These are phyloP conservation scores for Amanita pallidorosea DNA, from an alignment of 768 basidiomycete genomes.

Conservation along the genomic window DNA sequence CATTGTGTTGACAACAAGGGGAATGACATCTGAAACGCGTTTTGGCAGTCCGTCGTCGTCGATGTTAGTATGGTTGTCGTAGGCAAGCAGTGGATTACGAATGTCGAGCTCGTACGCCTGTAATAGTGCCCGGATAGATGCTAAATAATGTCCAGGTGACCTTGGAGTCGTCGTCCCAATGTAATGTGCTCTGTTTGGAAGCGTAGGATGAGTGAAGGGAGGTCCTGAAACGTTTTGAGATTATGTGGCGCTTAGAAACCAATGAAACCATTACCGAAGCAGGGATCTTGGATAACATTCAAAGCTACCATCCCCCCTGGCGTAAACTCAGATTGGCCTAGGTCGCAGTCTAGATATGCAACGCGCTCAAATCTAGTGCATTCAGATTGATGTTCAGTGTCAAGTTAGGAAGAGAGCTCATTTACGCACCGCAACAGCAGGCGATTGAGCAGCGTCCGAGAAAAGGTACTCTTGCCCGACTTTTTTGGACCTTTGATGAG, in stretches of 20 bases:
- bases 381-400: neutral
- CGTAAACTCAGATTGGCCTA: conserved; percentile 91
- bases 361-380: conserved; percentile 58
- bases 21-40: conserved; percentile 49
- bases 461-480: conserved; percentile 85
- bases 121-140: conserved; percentile 54
- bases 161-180: conserved; percentile 73
- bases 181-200: conserved; percentile 70
- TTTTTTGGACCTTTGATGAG: conserved; percentile 82
- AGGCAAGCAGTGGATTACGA: conserved; percentile 28
- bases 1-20: conserved; percentile 91
- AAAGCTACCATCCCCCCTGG: conserved; percentile 80
- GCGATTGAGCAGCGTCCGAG: conserved; percentile 59
- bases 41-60: conserved; percentile 16
- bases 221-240: conserved; percentile 43
- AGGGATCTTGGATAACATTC: conserved; percentile 51
- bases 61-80: conserved; percentile 11
- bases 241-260: neutral
- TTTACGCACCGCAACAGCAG: conserved; percentile 41
- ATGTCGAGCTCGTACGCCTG: conserved; percentile 63
- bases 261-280: conserved; percentile 47
- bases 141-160: conserved; percentile 67
- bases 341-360: conserved; percentile 86
- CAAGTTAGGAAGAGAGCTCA: neutral
- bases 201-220: conserved; percentile 72